A percentile compares a stretch with the other conserved stretches of the same genome.
Evolutionary conservation across 1,284 basidiomycete genomes (phyloP).

Genomic region (Xanthoconium separans): DNA sequence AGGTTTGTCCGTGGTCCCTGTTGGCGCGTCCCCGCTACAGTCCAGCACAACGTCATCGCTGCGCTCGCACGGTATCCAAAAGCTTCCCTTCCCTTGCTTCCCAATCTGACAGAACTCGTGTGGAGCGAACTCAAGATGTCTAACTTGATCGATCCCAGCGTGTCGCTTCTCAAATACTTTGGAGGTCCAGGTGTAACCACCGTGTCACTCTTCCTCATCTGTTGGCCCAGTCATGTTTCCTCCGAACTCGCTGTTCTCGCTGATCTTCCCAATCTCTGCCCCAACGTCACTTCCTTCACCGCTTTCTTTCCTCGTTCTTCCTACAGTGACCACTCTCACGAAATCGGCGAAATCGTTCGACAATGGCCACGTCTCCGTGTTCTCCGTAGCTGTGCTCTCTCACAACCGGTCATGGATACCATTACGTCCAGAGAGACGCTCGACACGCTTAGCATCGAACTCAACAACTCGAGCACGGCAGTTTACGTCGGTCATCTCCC

Average conservation of each 20-base stretch:
- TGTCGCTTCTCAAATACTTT: slow-evolving; percentile 28
- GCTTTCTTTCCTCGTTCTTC: slow-evolving; percentile 29
- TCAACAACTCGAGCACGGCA: slow-evolving; percentile 25
- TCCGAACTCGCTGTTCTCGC: slow-evolving; percentile 23
- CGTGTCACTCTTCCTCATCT: slow-evolving; percentile 23
- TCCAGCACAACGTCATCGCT: slow-evolving; percentile 24
- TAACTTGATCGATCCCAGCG: slow-evolving; percentile 25
- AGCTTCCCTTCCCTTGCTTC: slow-evolving; percentile 24
- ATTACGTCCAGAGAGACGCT: slow-evolving; percentile 11
- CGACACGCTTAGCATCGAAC: slow-evolving; percentile 26
- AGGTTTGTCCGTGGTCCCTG: slow-evolving; percentile 24
- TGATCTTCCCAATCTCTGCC: slow-evolving; percentile 21
- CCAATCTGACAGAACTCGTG: slow-evolving; percentile 27
- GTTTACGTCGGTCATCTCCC: slow-evolving; percentile 22
- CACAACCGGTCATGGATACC: slow-evolving; percentile 25
- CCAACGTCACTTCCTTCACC: slow-evolving; percentile 27
- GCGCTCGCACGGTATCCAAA: slow-evolving; percentile 15
- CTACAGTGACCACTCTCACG: slow-evolving; percentile 25
- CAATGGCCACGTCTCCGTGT: slow-evolving; percentile 20
- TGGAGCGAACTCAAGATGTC: slow-evolving; percentile 30
- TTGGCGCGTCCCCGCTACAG: slow-evolving; percentile 14
- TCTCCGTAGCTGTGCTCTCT: slow-evolving; percentile 22
- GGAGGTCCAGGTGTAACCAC: slow-evolving; percentile 21
- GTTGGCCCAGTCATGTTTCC: slow-evolving; percentile 24
- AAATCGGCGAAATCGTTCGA: slow-evolving; percentile 26